phyloP scores from a whole-genome alignment of 2,329 filamentous ascomycete genomes.

The Cladophialophora exuberans region DNA sequence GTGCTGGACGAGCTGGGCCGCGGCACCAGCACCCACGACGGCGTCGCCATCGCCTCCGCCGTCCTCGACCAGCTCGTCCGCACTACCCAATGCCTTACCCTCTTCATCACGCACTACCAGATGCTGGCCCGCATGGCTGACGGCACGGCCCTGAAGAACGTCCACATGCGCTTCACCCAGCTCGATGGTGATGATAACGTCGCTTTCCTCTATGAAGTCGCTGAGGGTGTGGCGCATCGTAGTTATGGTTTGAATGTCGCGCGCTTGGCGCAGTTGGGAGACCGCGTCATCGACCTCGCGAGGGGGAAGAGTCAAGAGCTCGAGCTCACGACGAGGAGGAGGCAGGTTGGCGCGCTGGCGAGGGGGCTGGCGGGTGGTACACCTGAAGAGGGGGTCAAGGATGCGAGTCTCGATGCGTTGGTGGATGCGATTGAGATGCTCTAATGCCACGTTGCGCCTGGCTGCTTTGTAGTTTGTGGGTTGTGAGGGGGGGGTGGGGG shows the following conservation, averaged over 20 bases:
- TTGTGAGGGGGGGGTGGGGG: no score
- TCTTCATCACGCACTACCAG: constrained; percentile 99
- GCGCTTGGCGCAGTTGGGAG: constrained; percentile 77
- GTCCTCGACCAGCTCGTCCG: constrained; percentile 84
- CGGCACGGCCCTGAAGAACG: constrained; percentile 73
- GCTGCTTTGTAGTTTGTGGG: no score
- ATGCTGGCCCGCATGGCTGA: constrained; percentile 74
- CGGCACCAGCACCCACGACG: constrained; percentile 93
- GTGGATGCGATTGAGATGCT: constrained; percentile 33
- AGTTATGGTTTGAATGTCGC: constrained; percentile 96
- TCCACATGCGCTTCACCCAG: constrained; percentile 89
- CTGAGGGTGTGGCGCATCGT: constrained; percentile 86
- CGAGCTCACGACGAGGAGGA: constrained; percentile 71
- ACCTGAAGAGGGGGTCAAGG: background rate
- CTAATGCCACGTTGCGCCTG: constrained; percentile 2
- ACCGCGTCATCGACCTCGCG: constrained; percentile 75
- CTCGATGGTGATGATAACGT: constrained; percentile 73
- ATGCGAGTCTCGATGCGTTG: constrained; percentile 25
- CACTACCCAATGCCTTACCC: constrained; percentile 73
- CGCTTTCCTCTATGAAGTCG: constrained; percentile 92
- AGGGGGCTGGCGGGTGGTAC: constrained; percentile 9
- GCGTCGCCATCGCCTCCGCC: constrained; percentile 90
- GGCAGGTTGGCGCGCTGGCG: constrained; percentile 55
- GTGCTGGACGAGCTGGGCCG: constrained; percentile 94
- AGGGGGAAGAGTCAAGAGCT: constrained; percentile 77